A percentile compares a stretch with the other conserved stretches of the same genome.
phyloP scores from a whole-genome alignment of 2,329 filamentous ascomycete genomes.

The Annulohypoxylon truncatum region DNA sequence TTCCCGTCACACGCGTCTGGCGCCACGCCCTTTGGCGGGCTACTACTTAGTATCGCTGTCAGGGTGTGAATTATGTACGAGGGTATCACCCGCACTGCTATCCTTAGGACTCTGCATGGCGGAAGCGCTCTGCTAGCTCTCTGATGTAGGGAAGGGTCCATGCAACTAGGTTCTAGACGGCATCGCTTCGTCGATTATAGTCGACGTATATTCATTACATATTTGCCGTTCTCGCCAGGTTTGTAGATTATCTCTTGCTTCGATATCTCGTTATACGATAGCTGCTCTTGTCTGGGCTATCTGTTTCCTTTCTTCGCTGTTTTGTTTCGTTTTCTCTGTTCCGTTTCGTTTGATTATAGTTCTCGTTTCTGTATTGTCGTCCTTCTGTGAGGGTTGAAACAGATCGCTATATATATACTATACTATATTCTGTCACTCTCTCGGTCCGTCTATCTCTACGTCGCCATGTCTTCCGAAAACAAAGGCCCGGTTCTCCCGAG shows the following conservation, averaged over 20 bases:
- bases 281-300: constrained; percentile 18
- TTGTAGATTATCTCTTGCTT: constrained; percentile 33
- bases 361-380: constrained; percentile 11
- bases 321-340: constrained; percentile 24
- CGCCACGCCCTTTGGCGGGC: constrained; percentile 37
- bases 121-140: constrained; percentile 23
- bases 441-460: constrained; percentile 14
- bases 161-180: constrained; percentile 19
- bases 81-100: constrained; percentile 42
- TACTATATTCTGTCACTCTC: constrained; percentile 1
- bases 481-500: constrained; percentile 59
- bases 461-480: constrained; percentile 49
- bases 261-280: constrained; percentile 32
- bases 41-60: constrained; percentile 29
- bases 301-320: constrained; percentile 30
- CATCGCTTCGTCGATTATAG: constrained; percentile 35
- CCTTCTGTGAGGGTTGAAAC: constrained; percentile 40
- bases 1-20: constrained; percentile 37
- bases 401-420: constrained; percentile 13
- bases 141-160: constrained; percentile 1
- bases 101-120: constrained; percentile 37
- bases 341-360: constrained; percentile 24
- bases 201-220: constrained; percentile 42
- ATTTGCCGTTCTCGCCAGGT: constrained; percentile 34
- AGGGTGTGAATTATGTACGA: constrained; percentile 22